These are phyloP conservation scores for Phlyctochytrium bullatum DNA, from an alignment of 192 early-diverging fungal genomes.

Conservation along the genomic window DNA sequence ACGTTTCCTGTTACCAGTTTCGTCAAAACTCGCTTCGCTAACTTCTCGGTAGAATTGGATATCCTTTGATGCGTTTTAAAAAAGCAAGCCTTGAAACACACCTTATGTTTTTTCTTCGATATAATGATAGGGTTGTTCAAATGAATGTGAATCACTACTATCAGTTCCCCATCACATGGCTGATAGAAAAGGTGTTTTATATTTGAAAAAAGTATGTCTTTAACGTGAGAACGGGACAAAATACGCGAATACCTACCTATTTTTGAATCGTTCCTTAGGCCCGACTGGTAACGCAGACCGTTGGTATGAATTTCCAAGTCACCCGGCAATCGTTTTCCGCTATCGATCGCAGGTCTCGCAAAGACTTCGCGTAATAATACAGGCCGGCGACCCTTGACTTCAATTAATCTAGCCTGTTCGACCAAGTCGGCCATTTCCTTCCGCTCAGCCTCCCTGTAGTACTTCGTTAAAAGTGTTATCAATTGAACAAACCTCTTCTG, in stretches of 20 bases:
- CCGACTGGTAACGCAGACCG: constrained; percentile 87
- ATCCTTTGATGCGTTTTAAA: constrained; percentile 52
- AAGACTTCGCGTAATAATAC: constrained; percentile 84
- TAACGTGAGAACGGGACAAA: background rate
- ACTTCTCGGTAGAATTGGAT: constrained; percentile 99
- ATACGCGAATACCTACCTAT: constrained; percentile 51
- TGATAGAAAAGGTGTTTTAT: constrained; percentile 98
- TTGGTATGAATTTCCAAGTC: constrained; percentile 96
- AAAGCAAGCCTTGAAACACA: constrained; percentile 9
- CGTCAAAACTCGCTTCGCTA: constrained; percentile 90
- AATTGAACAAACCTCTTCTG: constrained; percentile 60
- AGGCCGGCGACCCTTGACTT: constrained; percentile 73
- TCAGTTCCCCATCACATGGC: constrained; percentile 94
- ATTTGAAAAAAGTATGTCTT: constrained; percentile 95
- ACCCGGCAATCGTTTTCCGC: constrained; percentile 83
- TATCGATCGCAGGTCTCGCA: constrained; percentile 85
- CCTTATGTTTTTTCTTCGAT: constrained; percentile 95
- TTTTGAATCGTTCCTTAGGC: constrained; percentile 71
- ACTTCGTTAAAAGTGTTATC: background rate
- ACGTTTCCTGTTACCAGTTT: constrained; percentile 89
- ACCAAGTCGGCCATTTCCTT: constrained; percentile 96
- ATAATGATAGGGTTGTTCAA: constrained; percentile 97
- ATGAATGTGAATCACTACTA: constrained; percentile 94
- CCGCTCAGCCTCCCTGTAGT: constrained; percentile 76
- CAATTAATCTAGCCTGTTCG: constrained; percentile 85